Evolutionary conservation across 169 alveolate species (phyloP), one percentile per base, ranked within the genome.

Genomic region (Plasmodium blacklocki): DNA sequence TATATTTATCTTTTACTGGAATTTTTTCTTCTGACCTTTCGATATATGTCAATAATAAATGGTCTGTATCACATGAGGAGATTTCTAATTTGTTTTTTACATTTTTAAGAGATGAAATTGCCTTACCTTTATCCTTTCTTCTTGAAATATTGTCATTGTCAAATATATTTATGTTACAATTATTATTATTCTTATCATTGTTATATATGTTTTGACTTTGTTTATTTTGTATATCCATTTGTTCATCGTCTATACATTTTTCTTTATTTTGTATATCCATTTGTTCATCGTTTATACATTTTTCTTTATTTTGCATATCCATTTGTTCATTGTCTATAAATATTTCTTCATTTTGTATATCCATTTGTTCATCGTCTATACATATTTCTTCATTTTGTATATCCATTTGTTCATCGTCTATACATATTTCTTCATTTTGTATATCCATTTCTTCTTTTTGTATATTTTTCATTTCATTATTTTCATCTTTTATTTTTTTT

Each of bases 1-100:
- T 63, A 58, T 26, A 26, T 19, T 43, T 66, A 70, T 78, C 89
- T 59, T 66, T 78, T 15, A 50, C 12, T 15, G 78, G 89, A 6
- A 78, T 59, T 15, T 78, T 47, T 12, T 45, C 47, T 45, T 49
- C 11, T 3, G 50, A 6, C 1, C 26, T 47, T 58, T 78, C 89
- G 5, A 19, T 43, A 18, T 72, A 49, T 19, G 7, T 50, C 29
- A 56, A 56, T 18, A 56, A 6, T 6, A 6, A 39, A 5, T 39
- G 8, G 11, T 39, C 47, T 39, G 47, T 39, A 2, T 39, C 2
- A 39, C 9, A 39, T 5, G 47, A 5, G 1, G 9, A 39, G 0
- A 39, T 39, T 39, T 39, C 47, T 39, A 9, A 39, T 39, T 39
- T 39, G 0, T 0, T 39, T 39, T 39, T 39, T 39, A 39, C 9